These are phyloP conservation scores for Phylloporus rhodoxanthus DNA, from an alignment of 768 basidiomycete genomes.

Conservation along the genomic window DNA sequence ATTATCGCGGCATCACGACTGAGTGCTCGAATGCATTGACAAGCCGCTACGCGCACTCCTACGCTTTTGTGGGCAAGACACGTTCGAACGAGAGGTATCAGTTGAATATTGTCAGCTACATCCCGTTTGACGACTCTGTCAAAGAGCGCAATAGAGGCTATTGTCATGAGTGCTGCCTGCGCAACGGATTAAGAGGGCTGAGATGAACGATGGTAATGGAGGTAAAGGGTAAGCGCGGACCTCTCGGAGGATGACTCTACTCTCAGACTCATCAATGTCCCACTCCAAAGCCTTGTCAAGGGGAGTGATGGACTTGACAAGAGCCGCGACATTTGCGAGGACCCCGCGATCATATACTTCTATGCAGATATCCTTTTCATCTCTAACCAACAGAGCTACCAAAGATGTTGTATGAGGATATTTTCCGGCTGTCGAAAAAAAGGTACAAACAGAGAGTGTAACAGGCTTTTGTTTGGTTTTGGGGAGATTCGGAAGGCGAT, in stretches of 20 bases:
- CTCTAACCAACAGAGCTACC: constrained; percentile 61
- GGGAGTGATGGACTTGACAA: constrained; percentile 53
- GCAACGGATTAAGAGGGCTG: background rate
- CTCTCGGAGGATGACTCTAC: constrained; percentile 53
- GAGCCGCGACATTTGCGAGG: constrained; percentile 45
- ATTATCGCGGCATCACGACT: constrained; percentile 74
- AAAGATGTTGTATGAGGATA: background rate
- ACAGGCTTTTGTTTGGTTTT: constrained; percentile 59
- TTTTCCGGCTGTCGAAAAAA: background rate
- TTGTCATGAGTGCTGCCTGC: constrained; percentile 67
- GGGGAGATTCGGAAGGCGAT: constrained; percentile 36
- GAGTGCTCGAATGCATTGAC: constrained; percentile 78
- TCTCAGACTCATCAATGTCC: constrained; percentile 70
- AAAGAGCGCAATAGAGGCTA: constrained; percentile 68
- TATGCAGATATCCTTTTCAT: constrained; percentile 62
- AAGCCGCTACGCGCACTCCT: constrained; percentile 80
- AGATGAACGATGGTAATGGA: background rate
- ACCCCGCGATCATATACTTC: constrained; percentile 67
- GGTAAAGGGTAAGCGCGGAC: constrained; percentile 29
- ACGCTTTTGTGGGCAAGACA: constrained; percentile 57
- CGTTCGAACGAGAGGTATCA: constrained; percentile 49
- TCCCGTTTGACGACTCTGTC: constrained; percentile 67
- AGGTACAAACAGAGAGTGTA: constrained; percentile 61
- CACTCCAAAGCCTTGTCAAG: constrained; percentile 41
- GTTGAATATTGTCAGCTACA: constrained; percentile 52